A percentile compares a stretch with the other conserved stretches of the same genome.
Evolutionary conservation across 2,329 filamentous ascomycete genomes (phyloP).

Genomic region (Diaporthe caulivora): DNA sequence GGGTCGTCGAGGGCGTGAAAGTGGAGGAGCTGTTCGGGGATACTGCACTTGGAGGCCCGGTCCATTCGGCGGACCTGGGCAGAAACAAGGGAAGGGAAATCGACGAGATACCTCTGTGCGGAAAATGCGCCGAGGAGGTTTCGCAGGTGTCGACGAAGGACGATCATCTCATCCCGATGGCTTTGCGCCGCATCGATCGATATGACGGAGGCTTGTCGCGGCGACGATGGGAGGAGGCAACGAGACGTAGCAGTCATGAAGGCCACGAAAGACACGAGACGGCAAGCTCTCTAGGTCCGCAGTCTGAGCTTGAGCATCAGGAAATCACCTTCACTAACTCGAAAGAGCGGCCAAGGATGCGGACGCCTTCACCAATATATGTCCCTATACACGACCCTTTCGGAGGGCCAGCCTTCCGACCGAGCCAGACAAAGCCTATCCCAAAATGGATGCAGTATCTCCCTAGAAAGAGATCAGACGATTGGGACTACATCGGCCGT

Average conservation of each 20-base stretch:
- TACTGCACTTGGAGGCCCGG: conserved; percentile 29
- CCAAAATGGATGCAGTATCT: conserved; percentile 59
- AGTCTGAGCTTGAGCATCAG: background rate
- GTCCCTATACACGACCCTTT: conserved; percentile 64
- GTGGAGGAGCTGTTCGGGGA: conserved; percentile 51
- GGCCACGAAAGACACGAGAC: too few relatives aligned
- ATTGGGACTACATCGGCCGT: background rate
- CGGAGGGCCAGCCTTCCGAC: conserved; percentile 59
- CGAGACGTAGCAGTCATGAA: background rate
- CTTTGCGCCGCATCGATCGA: conserved; percentile 57
- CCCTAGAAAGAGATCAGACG: conserved; percentile 38
- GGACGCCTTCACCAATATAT: conserved; percentile 55
- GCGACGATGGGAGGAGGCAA: conserved; percentile 56
- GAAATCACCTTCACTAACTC: background rate
- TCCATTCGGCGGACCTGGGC: conserved; percentile 5
- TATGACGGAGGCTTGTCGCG: conserved; percentile 62
- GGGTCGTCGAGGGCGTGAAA: conserved; percentile 51
- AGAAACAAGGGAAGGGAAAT: conserved; percentile 55
- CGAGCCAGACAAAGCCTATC: conserved; percentile 64
- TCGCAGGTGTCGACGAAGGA: conserved; percentile 52
- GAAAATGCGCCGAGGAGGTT: conserved; percentile 56
- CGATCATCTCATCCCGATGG: conserved; percentile 53
- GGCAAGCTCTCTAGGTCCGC: background rate
- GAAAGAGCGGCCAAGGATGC: background rate
- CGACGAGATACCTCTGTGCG: conserved; percentile 62